Evolutionary conservation across 345 rosid genomes (phyloP).

Genomic region (Carallia pectinifolia): DNA sequence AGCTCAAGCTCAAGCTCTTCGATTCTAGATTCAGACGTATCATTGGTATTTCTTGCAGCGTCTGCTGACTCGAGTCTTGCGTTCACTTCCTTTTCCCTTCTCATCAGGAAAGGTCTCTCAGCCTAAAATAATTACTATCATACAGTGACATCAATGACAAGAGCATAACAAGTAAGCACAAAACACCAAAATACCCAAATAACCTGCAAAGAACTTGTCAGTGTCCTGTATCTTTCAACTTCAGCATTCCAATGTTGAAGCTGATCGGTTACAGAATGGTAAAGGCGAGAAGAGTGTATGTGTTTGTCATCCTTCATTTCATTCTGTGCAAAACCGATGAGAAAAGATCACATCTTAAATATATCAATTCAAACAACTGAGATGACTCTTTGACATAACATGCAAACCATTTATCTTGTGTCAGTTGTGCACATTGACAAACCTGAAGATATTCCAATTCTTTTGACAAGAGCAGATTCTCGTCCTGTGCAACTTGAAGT

Average conservation of each 20-base stretch:
- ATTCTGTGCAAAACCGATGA: conserved; percentile 42
- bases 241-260: conserved; percentile 77
- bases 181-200: conserved; percentile 28
- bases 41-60: conserved; percentile 51
- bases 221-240: conserved; percentile 58
- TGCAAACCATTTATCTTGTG: conserved; percentile 7
- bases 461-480: conserved; percentile 60
- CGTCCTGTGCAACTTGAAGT: conserved; percentile 70
- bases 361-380: not conserved
- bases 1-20: conserved; percentile 71
- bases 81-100: conserved; percentile 82
- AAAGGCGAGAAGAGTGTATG: conserved; percentile 63
- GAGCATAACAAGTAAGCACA: conserved; percentile 16
- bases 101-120: conserved; percentile 60
- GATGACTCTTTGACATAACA: conserved; percentile 12
- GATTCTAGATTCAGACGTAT: conserved; percentile 52
- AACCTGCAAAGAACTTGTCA: conserved; percentile 74
- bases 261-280: conserved; percentile 69
- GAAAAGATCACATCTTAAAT: conserved; percentile 18
- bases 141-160: conserved; percentile 16
- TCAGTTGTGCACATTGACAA: conserved; percentile 20
- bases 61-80: conserved; percentile 62
- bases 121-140: conserved; percentile 52
- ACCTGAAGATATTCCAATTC: conserved; percentile 82
- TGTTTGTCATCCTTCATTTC: conserved; percentile 80